A percentile compares a stretch with the other conserved stretches of the same genome.
phyloP scores from a whole-genome alignment of 2,329 filamentous ascomycete species.

The Aspergillus viridinutans region DNA sequence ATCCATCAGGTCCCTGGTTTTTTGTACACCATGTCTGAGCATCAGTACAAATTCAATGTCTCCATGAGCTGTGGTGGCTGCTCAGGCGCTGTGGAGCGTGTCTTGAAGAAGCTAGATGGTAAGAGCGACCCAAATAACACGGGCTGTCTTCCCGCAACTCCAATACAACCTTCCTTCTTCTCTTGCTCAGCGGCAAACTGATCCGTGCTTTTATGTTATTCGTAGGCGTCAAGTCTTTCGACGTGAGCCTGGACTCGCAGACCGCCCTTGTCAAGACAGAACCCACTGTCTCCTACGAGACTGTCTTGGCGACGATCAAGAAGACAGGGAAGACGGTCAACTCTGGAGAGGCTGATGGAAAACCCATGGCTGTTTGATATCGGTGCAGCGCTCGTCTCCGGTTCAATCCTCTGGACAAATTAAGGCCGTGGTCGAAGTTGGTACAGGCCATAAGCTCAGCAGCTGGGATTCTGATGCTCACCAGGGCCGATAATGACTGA shows the following conservation, averaged over 20 bases:
- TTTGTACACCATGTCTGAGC: slow-evolving; percentile 55
- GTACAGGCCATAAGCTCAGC: not conserved
- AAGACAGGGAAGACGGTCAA: slow-evolving; percentile 95
- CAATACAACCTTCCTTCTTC: not conserved
- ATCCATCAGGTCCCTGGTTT: not conserved
- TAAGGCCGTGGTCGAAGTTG: not conserved
- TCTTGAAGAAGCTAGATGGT: slow-evolving; percentile 86
- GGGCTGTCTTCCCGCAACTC: not conserved
- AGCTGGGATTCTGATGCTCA: not conserved
- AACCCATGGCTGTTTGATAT: slow-evolving; percentile 32
- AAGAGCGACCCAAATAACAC: not conserved
- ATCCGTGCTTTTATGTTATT: not conserved
- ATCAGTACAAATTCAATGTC: slow-evolving; percentile 94
- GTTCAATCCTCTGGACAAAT: not conserved
- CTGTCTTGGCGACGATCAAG: slow-evolving; percentile 80
- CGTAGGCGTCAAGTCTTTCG: slow-evolving; percentile 77
- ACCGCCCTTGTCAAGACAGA: slow-evolving; percentile 73
- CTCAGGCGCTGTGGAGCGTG: slow-evolving; percentile 87
- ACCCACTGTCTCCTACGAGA: slow-evolving; percentile 67
- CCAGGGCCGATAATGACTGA: not conserved
- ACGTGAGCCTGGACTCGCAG: slow-evolving; percentile 82
- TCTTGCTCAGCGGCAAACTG: slow-evolving; percentile 1
- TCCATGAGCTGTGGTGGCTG: slow-evolving; percentile 94
- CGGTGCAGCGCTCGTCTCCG: not conserved
- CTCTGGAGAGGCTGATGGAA: slow-evolving; percentile 49